Percentiles rank a stretch among this genome's conserved stretches.
phyloP scores from a whole-genome alignment of 2,329 filamentous ascomycete genomes.

The Epicoccum sorghinum region DNA sequence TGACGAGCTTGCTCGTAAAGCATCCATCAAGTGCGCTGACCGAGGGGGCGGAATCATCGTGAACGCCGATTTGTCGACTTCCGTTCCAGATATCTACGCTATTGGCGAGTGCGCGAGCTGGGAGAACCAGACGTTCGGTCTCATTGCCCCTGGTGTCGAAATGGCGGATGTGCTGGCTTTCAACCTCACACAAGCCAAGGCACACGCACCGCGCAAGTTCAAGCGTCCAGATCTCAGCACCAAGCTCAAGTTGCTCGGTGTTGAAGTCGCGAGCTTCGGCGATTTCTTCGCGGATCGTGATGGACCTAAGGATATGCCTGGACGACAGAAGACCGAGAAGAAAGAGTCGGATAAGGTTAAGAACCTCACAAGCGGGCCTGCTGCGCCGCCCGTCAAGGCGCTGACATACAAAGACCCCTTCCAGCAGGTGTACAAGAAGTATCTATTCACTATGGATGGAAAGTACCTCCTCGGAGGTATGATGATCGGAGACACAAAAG shows the following conservation, averaged over 20 bases:
- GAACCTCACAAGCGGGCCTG: conserved; percentile 60
- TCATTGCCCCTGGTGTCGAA: conserved; percentile 88
- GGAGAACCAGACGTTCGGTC: conserved; percentile 83
- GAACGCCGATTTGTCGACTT: conserved; percentile 71
- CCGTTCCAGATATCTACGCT: conserved; percentile 75
- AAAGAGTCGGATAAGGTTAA: conserved; percentile 57
- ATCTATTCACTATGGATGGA: conserved; percentile 85
- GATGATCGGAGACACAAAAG: conserved; percentile 93
- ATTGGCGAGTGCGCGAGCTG: conserved; percentile 92
- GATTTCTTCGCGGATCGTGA: conserved; percentile 92
- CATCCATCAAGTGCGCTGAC: conserved; percentile 74
- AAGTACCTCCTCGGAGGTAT: conserved; percentile 93
- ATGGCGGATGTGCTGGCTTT: conserved; percentile 93
- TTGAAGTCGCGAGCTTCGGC: conserved; percentile 91
- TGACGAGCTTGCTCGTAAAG: conserved; percentile 74
- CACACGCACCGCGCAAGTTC: conserved; percentile 72
- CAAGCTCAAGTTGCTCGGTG: conserved; percentile 86
- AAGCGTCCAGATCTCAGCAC: conserved; percentile 87
- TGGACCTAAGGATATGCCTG: conserved; percentile 76
- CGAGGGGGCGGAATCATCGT: conserved; percentile 79
- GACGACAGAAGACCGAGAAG: conserved; percentile 56
- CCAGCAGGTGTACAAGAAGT: conserved; percentile 89
- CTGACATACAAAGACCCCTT: conserved; percentile 91
- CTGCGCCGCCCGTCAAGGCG: conserved; percentile 73
- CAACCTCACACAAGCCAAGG: conserved; percentile 83